Percentiles rank a stretch among this genome's conserved stretches.
These are phyloP conservation scores for Urochloa ruziziensis DNA, from an alignment of 176 grass and related monocot species.

Conservation along the genomic window DNA sequence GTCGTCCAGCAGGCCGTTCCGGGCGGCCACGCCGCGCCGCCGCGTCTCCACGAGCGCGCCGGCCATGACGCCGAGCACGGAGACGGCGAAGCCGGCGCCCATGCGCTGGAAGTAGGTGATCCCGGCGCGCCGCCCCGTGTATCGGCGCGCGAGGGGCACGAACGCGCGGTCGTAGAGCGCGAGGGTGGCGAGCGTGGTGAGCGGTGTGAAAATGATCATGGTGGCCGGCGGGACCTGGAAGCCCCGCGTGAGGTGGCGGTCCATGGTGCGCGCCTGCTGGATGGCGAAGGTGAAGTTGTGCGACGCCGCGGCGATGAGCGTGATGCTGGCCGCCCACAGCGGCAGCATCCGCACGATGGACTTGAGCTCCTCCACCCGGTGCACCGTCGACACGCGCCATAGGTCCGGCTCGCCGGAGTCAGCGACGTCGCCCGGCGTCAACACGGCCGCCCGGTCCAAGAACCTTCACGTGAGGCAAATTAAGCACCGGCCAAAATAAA, in stretches of 20 bases:
- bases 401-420: conserved; percentile 46
- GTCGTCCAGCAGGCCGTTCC: conserved; percentile 57
- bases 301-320: conserved; percentile 47
- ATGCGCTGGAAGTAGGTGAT: conserved; percentile 88
- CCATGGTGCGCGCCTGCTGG: conserved; percentile 77
- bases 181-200: conserved; percentile 57
- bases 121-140: conserved; percentile 42
- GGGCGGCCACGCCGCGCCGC: conserved; percentile 46
- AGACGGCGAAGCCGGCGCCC: conserved; percentile 68
- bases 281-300: conserved; percentile 82
- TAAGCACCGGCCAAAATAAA: conserved; percentile 32
- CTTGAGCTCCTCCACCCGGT: conserved; percentile 87
- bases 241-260: conserved; percentile 45
- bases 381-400: conserved; percentile 70
- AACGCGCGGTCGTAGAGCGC: conserved; percentile 68
- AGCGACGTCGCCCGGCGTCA: conserved; percentile 28
- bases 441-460: conserved; percentile 63
- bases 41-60: conserved; percentile 64
- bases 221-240: conserved; percentile 76
- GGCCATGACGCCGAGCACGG: conserved; percentile 46
- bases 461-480: conserved; percentile 54
- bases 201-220: conserved; percentile 67
- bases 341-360: conserved; percentile 74
- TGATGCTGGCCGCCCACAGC: conserved; percentile 63
- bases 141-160: conserved; percentile 48